These are phyloP conservation scores for Phytophthora cactorum DNA, from an alignment of 352 stramenopile genomes.

Conservation along the genomic window DNA sequence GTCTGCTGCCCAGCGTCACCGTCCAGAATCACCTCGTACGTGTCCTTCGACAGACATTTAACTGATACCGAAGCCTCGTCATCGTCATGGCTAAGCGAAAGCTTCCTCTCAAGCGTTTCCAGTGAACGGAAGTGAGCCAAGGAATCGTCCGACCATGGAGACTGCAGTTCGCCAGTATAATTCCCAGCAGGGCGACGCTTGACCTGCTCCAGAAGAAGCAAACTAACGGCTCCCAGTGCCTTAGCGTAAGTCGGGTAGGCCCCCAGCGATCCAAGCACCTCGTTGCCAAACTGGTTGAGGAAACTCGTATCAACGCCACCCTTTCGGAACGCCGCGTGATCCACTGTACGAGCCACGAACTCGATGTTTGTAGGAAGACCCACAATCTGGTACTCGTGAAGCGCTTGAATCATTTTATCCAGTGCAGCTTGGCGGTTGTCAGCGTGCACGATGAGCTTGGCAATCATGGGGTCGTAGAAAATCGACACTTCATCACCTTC, in stretches of 20 bases:
- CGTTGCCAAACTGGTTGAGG: slow-evolving; percentile 89
- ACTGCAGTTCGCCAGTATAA: slow-evolving; percentile 52
- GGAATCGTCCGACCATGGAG: slow-evolving; percentile 60
- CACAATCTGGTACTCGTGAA: slow-evolving; percentile 93
- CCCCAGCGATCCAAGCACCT: slow-evolving; percentile 74
- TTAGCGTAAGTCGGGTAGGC: slow-evolving; percentile 64
- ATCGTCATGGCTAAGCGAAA: slow-evolving; percentile 59
- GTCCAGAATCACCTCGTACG: slow-evolving; percentile 51
- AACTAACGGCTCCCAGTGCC: slow-evolving; percentile 75
- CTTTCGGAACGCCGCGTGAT: slow-evolving; percentile 89
- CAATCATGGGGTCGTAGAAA: slow-evolving; percentile 95
- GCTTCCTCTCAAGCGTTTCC: slow-evolving; percentile 55
- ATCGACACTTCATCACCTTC: slow-evolving; percentile 92
- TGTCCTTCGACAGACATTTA: slow-evolving; percentile 46
- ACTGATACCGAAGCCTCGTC: slow-evolving; percentile 45
- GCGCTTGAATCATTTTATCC: slow-evolving; percentile 78
- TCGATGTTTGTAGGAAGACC: slow-evolving; percentile 95
- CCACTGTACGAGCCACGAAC: slow-evolving; percentile 91
- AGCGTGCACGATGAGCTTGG: slow-evolving; percentile 94
- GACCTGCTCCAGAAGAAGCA: slow-evolving; percentile 76
- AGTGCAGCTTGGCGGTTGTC: slow-evolving; percentile 85
- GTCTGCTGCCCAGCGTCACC: slow-evolving; percentile 27
- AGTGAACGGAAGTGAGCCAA: slow-evolving; percentile 70
- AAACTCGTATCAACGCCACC: slow-evolving; percentile 94
- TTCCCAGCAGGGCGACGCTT: slow-evolving; percentile 38